Evolutionary conservation across 1,284 basidiomycete species (phyloP).

Genomic region (Polyporus tsugae): DNA sequence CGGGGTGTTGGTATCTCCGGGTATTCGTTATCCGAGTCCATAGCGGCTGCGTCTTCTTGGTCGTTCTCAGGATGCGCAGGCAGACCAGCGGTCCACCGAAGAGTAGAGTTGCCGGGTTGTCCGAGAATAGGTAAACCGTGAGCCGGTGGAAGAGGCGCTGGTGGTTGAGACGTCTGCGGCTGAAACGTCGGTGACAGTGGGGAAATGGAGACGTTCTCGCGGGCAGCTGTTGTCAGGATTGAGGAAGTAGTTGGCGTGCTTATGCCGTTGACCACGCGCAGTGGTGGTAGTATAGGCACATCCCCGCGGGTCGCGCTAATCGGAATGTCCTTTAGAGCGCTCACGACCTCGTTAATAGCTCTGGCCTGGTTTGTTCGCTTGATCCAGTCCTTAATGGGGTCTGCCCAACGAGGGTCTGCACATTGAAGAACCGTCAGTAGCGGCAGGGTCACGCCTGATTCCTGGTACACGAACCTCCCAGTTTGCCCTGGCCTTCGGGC

Average conservation of each 20-base stretch:
- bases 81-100: slow-evolving; percentile 67
- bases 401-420: slow-evolving; percentile 89
- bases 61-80: slow-evolving; percentile 71
- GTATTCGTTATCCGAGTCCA: slow-evolving; percentile 39
- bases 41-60: slow-evolving; percentile 53
- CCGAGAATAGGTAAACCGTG: slow-evolving; percentile 50
- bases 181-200: slow-evolving; percentile 42
- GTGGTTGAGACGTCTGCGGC: slow-evolving; percentile 39
- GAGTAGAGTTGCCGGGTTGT: slow-evolving; percentile 65
- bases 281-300: slow-evolving; percentile 55
- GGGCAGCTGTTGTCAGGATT: slow-evolving; percentile 72
- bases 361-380: slow-evolving; percentile 78
- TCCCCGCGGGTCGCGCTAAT: slow-evolving; percentile 48
- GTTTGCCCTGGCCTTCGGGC: slow-evolving; percentile 89
- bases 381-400: slow-evolving; percentile 88
- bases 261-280: slow-evolving; percentile 87
- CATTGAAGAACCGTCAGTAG: slow-evolving; percentile 29
- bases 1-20: slow-evolving; percentile 47
- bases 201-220: slow-evolving; percentile 65
- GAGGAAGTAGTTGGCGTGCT: slow-evolving; percentile 67
- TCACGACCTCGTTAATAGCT: slow-evolving; percentile 85
- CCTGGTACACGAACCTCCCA: slow-evolving; percentile 67
- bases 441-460: background rate
- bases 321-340: slow-evolving; percentile 67
- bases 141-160: slow-evolving; percentile 27